Conservation (phyloP, 805 yeast species). For the Sugiyamaella marilandica region DNA sequence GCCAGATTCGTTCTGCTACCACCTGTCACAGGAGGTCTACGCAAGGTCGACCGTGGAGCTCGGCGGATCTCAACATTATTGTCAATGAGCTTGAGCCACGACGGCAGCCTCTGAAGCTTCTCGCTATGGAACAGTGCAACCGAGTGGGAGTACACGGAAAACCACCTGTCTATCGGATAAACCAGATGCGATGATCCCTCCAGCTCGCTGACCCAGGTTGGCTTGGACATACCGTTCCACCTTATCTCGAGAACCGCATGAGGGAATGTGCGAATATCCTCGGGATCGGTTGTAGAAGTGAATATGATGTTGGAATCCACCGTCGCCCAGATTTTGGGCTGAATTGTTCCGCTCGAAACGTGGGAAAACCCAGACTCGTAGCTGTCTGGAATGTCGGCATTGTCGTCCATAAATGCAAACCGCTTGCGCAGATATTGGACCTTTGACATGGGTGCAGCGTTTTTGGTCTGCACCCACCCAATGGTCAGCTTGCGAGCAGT, state of each 20-base stretch:
- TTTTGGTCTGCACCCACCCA: constrained; percentile 33
- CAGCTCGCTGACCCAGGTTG: constrained; percentile 37
- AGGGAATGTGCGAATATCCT: constrained; percentile 36
- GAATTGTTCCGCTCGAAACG: not conserved
- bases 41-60: constrained; percentile 32
- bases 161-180: constrained; percentile 39
- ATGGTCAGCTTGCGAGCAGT: constrained; percentile 30
- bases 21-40: not conserved
- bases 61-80: constrained; percentile 42
- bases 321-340: constrained; percentile 34
- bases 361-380: constrained; percentile 1
- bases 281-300: constrained; percentile 6
- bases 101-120: constrained; percentile 33
- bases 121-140: constrained; percentile 32
- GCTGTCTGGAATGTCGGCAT: constrained; percentile 3
- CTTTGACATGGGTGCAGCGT: constrained; percentile 27
- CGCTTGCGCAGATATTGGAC: constrained; percentile 26
- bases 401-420: constrained; percentile 14
- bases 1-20: not conserved
- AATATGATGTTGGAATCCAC: constrained; percentile 30
- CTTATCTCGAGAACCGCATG: constrained; percentile 47
- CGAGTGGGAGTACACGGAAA: constrained; percentile 36
- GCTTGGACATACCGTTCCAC: constrained; percentile 37
- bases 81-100: constrained; percentile 38
- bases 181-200: constrained; percentile 44